These are phyloP conservation scores for Leccinum subgranulosum DNA, from an alignment of 768 basidiomycete genomes.

Conservation along the genomic window DNA sequence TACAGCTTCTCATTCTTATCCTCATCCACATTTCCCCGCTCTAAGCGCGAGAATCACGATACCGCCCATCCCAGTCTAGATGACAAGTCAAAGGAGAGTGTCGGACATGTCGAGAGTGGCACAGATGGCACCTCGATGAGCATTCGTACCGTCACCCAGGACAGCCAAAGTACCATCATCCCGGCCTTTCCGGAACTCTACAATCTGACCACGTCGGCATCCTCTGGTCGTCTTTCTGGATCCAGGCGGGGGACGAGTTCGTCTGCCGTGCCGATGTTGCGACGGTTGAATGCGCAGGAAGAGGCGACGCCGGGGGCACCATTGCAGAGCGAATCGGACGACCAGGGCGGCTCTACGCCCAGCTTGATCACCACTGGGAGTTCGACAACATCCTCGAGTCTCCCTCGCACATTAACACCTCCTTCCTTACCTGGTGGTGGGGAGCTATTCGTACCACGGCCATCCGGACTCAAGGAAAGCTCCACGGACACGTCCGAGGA, in stretches of 20 bases:
- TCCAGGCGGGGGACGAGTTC: not conserved
- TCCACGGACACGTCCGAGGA: conserved; percentile 21
- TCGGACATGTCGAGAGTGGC: conserved; percentile 4
- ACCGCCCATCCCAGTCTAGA: not conserved
- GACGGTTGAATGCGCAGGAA: conserved; percentile 16
- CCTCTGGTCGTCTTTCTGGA: conserved; percentile 4
- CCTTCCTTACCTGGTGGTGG: conserved; percentile 10
- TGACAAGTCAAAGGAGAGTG: not conserved
- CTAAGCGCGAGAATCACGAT: conserved; percentile 18
- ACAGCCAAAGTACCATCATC: conserved; percentile 20
- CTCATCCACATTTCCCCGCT: conserved; percentile 14
- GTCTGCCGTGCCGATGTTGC: conserved; percentile 18
- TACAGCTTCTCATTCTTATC: conserved; percentile 27
- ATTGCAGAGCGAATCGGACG: conserved; percentile 1
- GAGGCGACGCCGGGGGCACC: not conserved
- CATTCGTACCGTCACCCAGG: conserved; percentile 17
- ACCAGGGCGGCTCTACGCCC: conserved; percentile 14
- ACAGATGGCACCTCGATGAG: conserved; percentile 22
- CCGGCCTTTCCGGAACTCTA: not conserved
- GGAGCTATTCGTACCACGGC: conserved; percentile 12
- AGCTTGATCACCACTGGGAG: conserved; percentile 22
- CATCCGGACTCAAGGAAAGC: conserved; percentile 21
- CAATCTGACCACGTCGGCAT: conserved; percentile 8
- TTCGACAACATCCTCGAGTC: conserved; percentile 15
- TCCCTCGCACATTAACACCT: not conserved